A percentile compares a stretch with the other conserved stretches of the same genome.
Conservation (phyloP, 805 yeast species). For the Saccharomycopsis fermentans region DNA sequence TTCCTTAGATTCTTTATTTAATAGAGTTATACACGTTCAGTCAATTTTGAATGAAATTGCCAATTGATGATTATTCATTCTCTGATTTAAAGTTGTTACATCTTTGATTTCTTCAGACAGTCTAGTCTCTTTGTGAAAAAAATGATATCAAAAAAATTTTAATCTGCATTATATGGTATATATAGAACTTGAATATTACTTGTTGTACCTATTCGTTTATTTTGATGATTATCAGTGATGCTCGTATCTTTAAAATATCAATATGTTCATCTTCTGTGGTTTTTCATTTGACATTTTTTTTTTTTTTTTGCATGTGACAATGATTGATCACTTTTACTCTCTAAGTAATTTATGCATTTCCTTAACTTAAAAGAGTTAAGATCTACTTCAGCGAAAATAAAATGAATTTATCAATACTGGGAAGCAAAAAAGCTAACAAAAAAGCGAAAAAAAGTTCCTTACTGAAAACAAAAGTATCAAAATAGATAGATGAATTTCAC, state of each 20-base stretch:
- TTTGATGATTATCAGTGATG: background rate
- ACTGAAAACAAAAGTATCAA: background rate
- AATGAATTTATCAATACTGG: background rate
- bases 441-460: background rate
- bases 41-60: conserved; percentile 30
- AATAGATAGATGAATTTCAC: background rate
- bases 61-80: conserved; percentile 1
- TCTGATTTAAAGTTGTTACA: background rate
- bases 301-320: too few relatives aligned
- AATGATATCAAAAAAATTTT: too few relatives aligned
- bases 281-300: too few relatives aligned
- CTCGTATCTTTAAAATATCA: too few relatives aligned
- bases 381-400: too few relatives aligned
- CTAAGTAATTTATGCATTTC: too few relatives aligned
- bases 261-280: too few relatives aligned
- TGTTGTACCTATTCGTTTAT: background rate
- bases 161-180: too few relatives aligned
- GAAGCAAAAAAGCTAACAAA: background rate
- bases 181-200: background rate
- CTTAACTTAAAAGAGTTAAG: too few relatives aligned
- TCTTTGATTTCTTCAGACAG: background rate
- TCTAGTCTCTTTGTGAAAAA: background rate
- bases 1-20: conserved; percentile 25
- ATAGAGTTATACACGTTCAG: conserved; percentile 29
- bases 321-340: too few relatives aligned